phyloP scores from a whole-genome alignment of 2,329 filamentous ascomycete genomes.

The Pseudogymnoascus sp. region DNA sequence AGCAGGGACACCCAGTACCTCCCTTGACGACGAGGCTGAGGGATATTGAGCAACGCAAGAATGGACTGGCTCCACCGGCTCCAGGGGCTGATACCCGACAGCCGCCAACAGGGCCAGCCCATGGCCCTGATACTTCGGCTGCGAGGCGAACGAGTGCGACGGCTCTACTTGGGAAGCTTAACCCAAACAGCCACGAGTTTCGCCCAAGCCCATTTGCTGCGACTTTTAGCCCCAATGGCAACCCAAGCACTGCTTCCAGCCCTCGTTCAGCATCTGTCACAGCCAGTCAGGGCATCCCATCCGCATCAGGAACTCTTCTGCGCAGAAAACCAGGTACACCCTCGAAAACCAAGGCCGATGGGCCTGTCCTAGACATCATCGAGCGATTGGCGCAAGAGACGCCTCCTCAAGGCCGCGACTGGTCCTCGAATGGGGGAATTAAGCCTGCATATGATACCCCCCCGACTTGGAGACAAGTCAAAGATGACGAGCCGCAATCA shows the following conservation, averaged over 20 bases:
- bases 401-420: constrained; percentile 50
- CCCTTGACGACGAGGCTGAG: constrained; percentile 22
- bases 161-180: constrained; percentile 48
- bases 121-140: constrained; percentile 43
- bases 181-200: constrained; percentile 68
- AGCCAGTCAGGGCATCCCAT: constrained; percentile 25
- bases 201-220: constrained; percentile 73
- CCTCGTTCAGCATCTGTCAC: constrained; percentile 47
- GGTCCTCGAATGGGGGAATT: constrained; percentile 71
- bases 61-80: constrained; percentile 14
- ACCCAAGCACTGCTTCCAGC: constrained; percentile 59
- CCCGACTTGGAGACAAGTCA: constrained; percentile 71
- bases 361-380: constrained; percentile 54
- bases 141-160: constrained; percentile 43
- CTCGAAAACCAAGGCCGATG: constrained; percentile 44
- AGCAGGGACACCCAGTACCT: constrained; percentile 8
- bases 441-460: constrained; percentile 75
- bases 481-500: constrained; percentile 62
- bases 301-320: constrained; percentile 44
- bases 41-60: constrained; percentile 19
- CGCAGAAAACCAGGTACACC: constrained; percentile 61
- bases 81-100: constrained; percentile 57
- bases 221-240: constrained; percentile 64
- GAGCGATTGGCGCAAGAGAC: constrained; percentile 45
- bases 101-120: constrained; percentile 66